These are phyloP conservation scores for Eremothecium cymbalariae DNA, from an alignment of 1,139 yeast species.

Conservation along the genomic window DNA sequence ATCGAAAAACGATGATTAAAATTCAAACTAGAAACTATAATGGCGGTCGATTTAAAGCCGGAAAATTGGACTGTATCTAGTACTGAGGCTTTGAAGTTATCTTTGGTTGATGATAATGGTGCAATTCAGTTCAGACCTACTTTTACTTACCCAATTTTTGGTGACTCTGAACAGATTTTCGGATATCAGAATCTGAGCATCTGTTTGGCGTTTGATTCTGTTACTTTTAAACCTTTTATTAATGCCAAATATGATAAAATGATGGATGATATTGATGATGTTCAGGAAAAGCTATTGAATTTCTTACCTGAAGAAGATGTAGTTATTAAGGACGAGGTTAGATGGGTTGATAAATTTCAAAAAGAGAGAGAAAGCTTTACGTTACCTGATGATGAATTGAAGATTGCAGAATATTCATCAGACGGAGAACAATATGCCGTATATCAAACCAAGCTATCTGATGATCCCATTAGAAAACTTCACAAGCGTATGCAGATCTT, in stretches of 20 bases:
- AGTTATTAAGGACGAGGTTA: constrained; percentile 51
- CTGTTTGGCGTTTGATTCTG: constrained; percentile 46
- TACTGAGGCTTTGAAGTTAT: constrained; percentile 52
- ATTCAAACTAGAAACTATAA: constrained; percentile 1
- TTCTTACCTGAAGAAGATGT: constrained; percentile 53
- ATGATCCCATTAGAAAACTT: constrained; percentile 40
- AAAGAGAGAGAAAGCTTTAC: constrained; percentile 37
- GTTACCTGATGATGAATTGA: constrained; percentile 15
- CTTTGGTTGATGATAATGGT: constrained; percentile 47
- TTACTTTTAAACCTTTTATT: constrained; percentile 46
- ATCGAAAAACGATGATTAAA: not conserved
- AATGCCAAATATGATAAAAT: constrained; percentile 50
- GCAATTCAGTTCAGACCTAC: constrained; percentile 58
- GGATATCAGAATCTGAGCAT: constrained; percentile 68
- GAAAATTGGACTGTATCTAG: constrained; percentile 65
- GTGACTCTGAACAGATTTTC: constrained; percentile 80
- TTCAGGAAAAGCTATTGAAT: constrained; percentile 42
- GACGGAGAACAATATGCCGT: constrained; percentile 34
- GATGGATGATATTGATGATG: constrained; percentile 41
- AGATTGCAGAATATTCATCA: constrained; percentile 26
- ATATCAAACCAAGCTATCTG: constrained; percentile 30
- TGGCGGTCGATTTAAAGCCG: constrained; percentile 33
- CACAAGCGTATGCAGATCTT: constrained; percentile 71
- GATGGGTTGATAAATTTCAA: constrained; percentile 54
- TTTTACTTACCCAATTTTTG: constrained; percentile 89